Conservation (phyloP, 2,329 filamentous ascomycete species). For the Sporothrix schenckii region DNA sequence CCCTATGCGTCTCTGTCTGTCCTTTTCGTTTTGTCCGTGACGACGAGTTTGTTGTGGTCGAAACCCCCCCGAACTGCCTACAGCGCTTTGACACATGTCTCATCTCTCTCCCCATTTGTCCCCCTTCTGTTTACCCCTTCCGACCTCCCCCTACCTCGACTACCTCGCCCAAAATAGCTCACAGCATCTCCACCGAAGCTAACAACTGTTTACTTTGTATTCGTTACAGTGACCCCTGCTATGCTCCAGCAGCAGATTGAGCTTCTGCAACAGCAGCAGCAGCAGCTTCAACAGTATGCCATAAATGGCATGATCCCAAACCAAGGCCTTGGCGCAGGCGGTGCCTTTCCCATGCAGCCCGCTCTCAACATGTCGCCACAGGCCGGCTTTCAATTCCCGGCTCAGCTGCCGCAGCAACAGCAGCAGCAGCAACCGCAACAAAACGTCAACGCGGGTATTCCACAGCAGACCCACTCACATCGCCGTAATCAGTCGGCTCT, state of each 20-base stretch:
- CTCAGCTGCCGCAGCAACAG: slow-evolving; percentile 71
- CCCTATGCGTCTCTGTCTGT: background rate
- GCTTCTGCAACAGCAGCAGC: slow-evolving; percentile 93
- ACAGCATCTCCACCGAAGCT: slow-evolving; percentile 6
- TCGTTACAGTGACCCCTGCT: slow-evolving; percentile 82
- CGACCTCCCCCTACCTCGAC: background rate
- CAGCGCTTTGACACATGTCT: slow-evolving; percentile 31
- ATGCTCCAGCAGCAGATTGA: slow-evolving; percentile 98
- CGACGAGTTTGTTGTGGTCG: background rate
- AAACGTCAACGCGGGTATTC: slow-evolving; percentile 72
- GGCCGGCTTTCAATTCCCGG: slow-evolving; percentile 86
- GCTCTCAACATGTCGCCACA: slow-evolving; percentile 79
- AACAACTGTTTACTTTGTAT: slow-evolving; percentile 33
- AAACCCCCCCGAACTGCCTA: background rate
- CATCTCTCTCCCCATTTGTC: slow-evolving; percentile 25
- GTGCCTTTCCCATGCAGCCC: slow-evolving; percentile 72
- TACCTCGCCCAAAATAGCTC: slow-evolving; percentile 12
- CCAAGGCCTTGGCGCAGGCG: slow-evolving; percentile 71
- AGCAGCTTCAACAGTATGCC: slow-evolving; percentile 97
- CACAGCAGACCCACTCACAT: slow-evolving; percentile 80
- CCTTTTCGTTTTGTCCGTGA: background rate
- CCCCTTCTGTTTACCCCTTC: slow-evolving; percentile 3
- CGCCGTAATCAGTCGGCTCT: slow-evolving; percentile 97
- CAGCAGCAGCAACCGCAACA: slow-evolving; percentile 75
- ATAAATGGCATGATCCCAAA: slow-evolving; percentile 85